Evolutionary conservation across 2,329 filamentous ascomycete genomes (phyloP).

Genomic region (Drechslerella dactyloides): DNA sequence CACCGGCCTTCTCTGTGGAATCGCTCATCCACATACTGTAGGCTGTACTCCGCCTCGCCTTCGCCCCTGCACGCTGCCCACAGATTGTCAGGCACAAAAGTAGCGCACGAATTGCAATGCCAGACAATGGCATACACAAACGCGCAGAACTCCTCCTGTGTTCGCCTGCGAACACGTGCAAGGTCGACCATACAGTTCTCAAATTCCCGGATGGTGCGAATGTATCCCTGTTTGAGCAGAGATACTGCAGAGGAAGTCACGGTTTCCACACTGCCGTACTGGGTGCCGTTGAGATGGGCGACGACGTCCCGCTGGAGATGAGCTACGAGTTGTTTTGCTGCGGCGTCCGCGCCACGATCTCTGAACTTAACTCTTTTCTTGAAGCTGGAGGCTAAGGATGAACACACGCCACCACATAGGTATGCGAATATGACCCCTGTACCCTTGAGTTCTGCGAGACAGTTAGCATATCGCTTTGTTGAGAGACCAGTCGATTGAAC

Average conservation of each 20-base stretch:
- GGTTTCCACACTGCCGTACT: slow-evolving; percentile 31
- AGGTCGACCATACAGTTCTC: slow-evolving; percentile 41
- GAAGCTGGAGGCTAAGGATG: slow-evolving; percentile 35
- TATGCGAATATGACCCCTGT: slow-evolving; percentile 50
- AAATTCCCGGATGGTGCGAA: slow-evolving; percentile 44
- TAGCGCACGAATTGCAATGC: slow-evolving; percentile 49
- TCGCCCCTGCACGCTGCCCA: slow-evolving; percentile 25
- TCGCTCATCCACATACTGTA: slow-evolving; percentile 40
- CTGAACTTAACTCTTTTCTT: slow-evolving; percentile 47
- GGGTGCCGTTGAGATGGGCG: slow-evolving; percentile 18
- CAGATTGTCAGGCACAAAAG: slow-evolving; percentile 44
- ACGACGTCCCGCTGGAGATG: slow-evolving; percentile 42
- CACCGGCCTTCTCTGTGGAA: slow-evolving; percentile 30
- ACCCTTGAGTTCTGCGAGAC: slow-evolving; percentile 35
- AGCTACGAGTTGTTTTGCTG: slow-evolving; percentile 24
- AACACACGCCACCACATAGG: slow-evolving; percentile 37
- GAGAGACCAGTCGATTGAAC: neutral
- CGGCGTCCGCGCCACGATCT: slow-evolving; percentile 1
- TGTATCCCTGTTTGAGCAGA: slow-evolving; percentile 35
- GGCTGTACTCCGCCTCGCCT: slow-evolving; percentile 39
- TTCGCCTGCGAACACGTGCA: slow-evolving; percentile 28
- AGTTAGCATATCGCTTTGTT: slow-evolving; percentile 17
- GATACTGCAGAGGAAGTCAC: slow-evolving; percentile 32
- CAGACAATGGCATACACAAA: slow-evolving; percentile 43
- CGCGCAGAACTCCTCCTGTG: slow-evolving; percentile 38